Evolutionary conservation across 225 moss, liverwort and hornwort species (phyloP), one percentile per base, ranked within the genome.

Genomic region (Ulota crispa): DNA sequence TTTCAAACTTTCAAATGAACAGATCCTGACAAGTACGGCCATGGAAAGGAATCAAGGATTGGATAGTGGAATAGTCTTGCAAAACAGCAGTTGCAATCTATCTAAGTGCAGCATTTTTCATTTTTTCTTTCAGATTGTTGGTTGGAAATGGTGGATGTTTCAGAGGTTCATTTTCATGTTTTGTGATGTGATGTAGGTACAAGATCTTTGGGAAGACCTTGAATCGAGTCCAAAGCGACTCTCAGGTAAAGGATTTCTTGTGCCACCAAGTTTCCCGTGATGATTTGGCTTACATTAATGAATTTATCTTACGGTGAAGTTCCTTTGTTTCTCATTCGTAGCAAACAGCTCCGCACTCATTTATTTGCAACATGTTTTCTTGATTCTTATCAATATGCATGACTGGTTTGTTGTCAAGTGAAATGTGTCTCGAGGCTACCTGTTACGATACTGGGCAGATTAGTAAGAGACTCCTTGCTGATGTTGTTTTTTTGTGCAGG

Each of bases 131-230:
- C 20, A 62, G 59, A 57, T 59, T 59, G 27, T 75, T 39, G 11
- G 60, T 73, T 81, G 63, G n/a, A 73, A 68, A 37, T 74, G 8
- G 36, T 82, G 66, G 26, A 50, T 65, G 65, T 65, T 52, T 57
- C 60, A 50, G 39, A 32, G 59, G 36, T 45, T 80, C 15, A 7
- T 77, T 59, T 62, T 78, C 21, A 65, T 79, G 52, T 65, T 67
- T 41, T 67, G 28, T 71, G 30, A 43, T 77, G 83, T 82, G 68
- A 70, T 87, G 83, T 79, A 96, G 96, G 83, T 96, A 97, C 82
- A 96, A 94, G 85, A 92, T 99, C 75, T 99, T 90, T 64, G 98
- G 98, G 6, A 99, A 88, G 76, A 93, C 93, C 74, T 87, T 99
- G 82, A 85, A 88, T 68, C 94, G 98, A 85, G 93, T 99, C 43